Evolutionary conservation across 2,329 filamentous ascomycete genomes (phyloP), one percentile per base, ranked within the genome.

Genomic region (Nemania sp.): DNA sequence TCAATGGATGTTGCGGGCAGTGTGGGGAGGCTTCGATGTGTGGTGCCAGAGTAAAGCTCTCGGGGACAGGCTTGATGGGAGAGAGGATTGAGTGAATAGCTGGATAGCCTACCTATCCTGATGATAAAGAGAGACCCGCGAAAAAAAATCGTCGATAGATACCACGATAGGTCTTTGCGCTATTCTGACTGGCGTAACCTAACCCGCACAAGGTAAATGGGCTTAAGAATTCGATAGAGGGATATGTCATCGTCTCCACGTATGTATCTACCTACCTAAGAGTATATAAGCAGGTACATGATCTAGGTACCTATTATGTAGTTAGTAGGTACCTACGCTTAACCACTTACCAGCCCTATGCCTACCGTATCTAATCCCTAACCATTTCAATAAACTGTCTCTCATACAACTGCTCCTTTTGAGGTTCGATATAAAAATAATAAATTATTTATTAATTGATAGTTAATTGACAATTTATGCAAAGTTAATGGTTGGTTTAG

Each of bases 71-170:
- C 49, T 26, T 20, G 47, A 57, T 51, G 66, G 41, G 51, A 52
- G 27, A 43, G 51, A 49, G 13, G 45, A 66, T 35, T 66, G 51
- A 45, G 45, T 58, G 29, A 32, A 45, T 55, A 65, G 61, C 63
- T 62, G n/a, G n/a, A n/a, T n/a, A n/a, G n/a, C n/a, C n/a, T n/a
- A n/a, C n/a, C n/a, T 64, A 64, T 70, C 55, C 47, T 49, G 55
- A 59, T 32, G 43, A 41, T 20, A 41, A 18, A 54, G 47, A 60
- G 47, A 45, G 56, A 47, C 55, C 65, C 22, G 60, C 65, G 52
- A 68, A 70, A 69, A 70, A 72, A 72, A 72, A 71, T 71, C 68
- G 55, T 45, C 64, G 51, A 60, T 45, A 41, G 38, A 3, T 11
- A 41, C 20, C n/a, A n/a, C n/a, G n/a, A n/a, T 22, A 61, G 67